Percentiles rank a stretch among this genome's conserved stretches.
phyloP scores from a whole-genome alignment of 495 filamentous ascomycete species.

The Talaromyces liani region DNA sequence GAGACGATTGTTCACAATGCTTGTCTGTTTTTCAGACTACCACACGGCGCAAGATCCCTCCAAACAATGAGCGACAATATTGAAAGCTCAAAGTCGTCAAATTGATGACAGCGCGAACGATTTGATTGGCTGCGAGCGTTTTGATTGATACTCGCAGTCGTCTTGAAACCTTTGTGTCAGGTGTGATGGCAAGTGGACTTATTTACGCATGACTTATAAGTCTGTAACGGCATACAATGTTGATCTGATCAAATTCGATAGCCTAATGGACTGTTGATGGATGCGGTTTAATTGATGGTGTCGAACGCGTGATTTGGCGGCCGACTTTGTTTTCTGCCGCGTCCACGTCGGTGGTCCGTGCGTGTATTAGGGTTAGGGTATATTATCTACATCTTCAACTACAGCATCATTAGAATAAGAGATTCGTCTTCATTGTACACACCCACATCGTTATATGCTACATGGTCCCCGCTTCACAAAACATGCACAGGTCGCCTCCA shows the following conservation, averaged over 20 bases:
- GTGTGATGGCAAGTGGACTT: background rate
- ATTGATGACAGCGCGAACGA: background rate
- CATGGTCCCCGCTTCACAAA: background rate
- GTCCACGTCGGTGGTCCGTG: background rate
- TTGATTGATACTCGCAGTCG: background rate
- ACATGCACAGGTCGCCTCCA: background rate
- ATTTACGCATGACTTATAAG: background rate
- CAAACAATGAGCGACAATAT: background rate
- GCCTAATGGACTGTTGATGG: background rate
- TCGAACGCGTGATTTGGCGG: background rate
- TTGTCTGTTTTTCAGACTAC: background rate
- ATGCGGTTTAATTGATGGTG: background rate
- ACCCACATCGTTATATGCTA: background rate
- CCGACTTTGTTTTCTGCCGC: conserved; percentile 1
- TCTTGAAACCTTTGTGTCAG: background rate
- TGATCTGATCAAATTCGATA: background rate
- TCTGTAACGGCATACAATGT: background rate
- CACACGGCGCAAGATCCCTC: background rate
- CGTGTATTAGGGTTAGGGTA: background rate
- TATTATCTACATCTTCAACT: no score
- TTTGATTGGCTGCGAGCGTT: conserved; percentile 4
- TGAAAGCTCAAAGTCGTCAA: no score
- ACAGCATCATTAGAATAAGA: background rate
- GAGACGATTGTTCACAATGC: background rate
- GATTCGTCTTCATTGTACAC: conserved; percentile 1